These are phyloP conservation scores for Jackrogersella multiformis DNA, from an alignment of 495 filamentous ascomycete genomes.

Conservation along the genomic window DNA sequence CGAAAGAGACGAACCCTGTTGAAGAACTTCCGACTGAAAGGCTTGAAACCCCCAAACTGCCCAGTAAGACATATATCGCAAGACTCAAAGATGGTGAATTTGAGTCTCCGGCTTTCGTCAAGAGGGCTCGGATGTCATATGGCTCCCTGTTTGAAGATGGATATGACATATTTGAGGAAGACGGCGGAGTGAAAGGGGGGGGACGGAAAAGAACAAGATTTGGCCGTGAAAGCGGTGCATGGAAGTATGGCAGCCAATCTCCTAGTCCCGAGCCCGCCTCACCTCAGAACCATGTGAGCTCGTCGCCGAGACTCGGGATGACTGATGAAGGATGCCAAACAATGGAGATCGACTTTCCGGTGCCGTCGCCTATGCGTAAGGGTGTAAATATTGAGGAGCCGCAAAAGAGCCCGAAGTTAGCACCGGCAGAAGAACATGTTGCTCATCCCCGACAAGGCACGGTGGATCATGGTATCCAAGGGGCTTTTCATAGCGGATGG, in stretches of 20 bases:
- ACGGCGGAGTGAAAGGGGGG: slow-evolving; percentile 70
- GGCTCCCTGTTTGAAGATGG: slow-evolving; percentile 65
- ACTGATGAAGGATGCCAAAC: slow-evolving; percentile 60
- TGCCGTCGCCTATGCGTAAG: slow-evolving; percentile 7
- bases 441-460: slow-evolving; percentile 15
- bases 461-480: slow-evolving; percentile 33
- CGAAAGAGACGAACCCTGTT: slow-evolving; percentile 7
- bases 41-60: slow-evolving; percentile 35
- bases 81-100: slow-evolving; percentile 57
- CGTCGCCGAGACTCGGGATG: slow-evolving; percentile 46
- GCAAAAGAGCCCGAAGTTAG: slow-evolving; percentile 3
- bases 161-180: slow-evolving; percentile 75
- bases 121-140: slow-evolving; percentile 68
- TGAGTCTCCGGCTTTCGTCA: slow-evolving; percentile 81
- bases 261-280: slow-evolving; percentile 67
- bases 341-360: slow-evolving; percentile 49
- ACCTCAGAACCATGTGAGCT: slow-evolving; percentile 10
- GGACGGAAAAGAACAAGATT: slow-evolving; percentile 79
- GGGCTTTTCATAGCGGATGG: slow-evolving; percentile 17
- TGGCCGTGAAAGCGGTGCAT: slow-evolving; percentile 69
- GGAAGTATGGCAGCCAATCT: slow-evolving; percentile 75
- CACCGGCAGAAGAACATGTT: slow-evolving; percentile 5
- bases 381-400: background rate
- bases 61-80: slow-evolving; percentile 23
- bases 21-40: slow-evolving; percentile 15